phyloP scores from a whole-genome alignment of 108 stramenopile species.

The Nitzschia putrida region DNA sequence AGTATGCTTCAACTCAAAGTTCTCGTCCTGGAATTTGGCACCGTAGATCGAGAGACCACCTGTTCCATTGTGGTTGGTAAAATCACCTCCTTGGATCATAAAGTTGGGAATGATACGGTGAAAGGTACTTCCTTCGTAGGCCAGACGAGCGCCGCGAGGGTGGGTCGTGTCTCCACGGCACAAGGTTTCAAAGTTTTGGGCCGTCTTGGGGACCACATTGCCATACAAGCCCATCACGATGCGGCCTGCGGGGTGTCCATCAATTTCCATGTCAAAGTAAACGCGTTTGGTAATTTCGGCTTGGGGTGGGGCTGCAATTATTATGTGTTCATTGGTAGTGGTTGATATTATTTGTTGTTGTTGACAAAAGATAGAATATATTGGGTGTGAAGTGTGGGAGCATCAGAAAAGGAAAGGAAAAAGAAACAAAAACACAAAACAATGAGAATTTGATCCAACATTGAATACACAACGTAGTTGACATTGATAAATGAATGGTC shows the following conservation, averaged over 20 bases:
- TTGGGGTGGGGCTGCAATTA: slow-evolving; percentile 29
- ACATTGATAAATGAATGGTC: neutral
- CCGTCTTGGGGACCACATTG: slow-evolving; percentile 87
- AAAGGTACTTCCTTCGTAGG: slow-evolving; percentile 84
- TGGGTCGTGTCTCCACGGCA: slow-evolving; percentile 66
- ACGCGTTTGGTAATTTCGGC: slow-evolving; percentile 64
- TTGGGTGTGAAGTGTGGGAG: neutral
- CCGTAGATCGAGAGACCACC: slow-evolving; percentile 80
- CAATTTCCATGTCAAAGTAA: slow-evolving; percentile 85
- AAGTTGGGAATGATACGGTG: slow-evolving; percentile 94
- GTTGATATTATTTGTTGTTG: neutral
- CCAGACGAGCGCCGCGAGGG: slow-evolving; percentile 53
- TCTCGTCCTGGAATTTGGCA: slow-evolving; percentile 90
- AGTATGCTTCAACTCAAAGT: slow-evolving; percentile 90
- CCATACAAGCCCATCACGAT: slow-evolving; percentile 93
- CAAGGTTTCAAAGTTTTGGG: slow-evolving; percentile 81
- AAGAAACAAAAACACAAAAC: neutral
- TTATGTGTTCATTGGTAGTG: neutral
- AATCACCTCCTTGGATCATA: slow-evolving; percentile 92
- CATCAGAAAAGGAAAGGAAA: neutral
- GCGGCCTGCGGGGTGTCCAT: slow-evolving; percentile 70
- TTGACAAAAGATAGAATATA: neutral
- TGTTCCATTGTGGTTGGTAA: slow-evolving; percentile 92
- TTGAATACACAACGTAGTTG: neutral
- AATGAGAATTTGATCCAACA: neutral